Percentiles rank a stretch among this genome's conserved stretches.
Evolutionary conservation across 768 basidiomycete genomes (phyloP).

Genomic region (Russula brevipes): DNA sequence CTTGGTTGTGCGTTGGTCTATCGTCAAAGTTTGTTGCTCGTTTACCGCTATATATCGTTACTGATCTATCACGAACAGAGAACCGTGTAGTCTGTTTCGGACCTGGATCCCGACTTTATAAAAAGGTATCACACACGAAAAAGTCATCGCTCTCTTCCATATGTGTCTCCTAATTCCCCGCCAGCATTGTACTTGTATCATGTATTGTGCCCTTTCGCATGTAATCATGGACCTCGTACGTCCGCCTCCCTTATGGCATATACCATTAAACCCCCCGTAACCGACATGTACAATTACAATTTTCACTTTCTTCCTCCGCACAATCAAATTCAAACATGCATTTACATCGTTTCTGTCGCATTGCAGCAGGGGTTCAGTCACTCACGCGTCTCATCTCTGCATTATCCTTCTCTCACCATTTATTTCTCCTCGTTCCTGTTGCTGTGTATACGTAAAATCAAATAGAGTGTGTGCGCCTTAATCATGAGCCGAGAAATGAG

Average conservation of each 20-base stretch:
- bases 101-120: neutral
- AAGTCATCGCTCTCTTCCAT: neutral
- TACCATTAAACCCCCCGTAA: neutral
- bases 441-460: neutral
- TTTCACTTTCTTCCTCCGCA: neutral
- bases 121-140: neutral
- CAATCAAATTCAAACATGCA: no score
- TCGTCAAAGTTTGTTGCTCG: slow-evolving; percentile 55
- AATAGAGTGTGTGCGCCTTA: neutral
- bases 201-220: neutral
- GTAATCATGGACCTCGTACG: neutral
- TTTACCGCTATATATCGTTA: neutral
- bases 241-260: neutral
- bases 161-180: neutral
- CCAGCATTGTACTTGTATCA: neutral
- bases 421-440: neutral
- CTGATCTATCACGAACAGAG: neutral
- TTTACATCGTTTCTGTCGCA: neutral
- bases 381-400: neutral
- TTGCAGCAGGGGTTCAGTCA: neutral
- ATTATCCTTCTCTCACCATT: neutral
- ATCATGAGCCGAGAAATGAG: neutral
- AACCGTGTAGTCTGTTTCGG: slow-evolving; percentile 7
- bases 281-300: neutral
- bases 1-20: slow-evolving; percentile 70